Percentiles rank a stretch among this genome's conserved stretches.
Conservation (phyloP, 169 alveolate genomes). For the Cryptosporidium sp. region DNA sequence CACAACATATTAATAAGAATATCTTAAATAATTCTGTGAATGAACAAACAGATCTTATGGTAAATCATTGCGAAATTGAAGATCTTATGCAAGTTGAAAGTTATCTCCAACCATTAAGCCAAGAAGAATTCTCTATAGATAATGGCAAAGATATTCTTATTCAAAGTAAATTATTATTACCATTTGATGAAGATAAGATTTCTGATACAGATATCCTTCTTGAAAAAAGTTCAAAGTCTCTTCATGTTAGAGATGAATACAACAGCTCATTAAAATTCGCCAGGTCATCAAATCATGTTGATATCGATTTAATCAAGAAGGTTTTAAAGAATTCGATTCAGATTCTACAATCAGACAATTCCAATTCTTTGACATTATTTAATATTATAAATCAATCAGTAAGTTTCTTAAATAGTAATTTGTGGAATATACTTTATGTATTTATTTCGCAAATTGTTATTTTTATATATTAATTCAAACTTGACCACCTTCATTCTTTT, state of each 20-base stretch:
- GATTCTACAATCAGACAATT: not conserved
- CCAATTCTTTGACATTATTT: not conserved
- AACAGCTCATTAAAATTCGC: not conserved
- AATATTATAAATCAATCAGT: constrained; percentile 25
- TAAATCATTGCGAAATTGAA: constrained; percentile 20
- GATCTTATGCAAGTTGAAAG: not conserved
- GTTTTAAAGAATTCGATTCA: constrained; percentile 24
- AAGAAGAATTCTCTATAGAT: not conserved
- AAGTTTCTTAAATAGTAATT: constrained; percentile 5
- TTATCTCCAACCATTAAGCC: not conserved
- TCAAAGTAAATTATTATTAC: not conserved
- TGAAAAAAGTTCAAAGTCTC: constrained; percentile 42
- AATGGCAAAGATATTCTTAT: not conserved
- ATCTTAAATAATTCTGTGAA: not conserved
- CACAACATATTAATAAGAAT: not conserved
- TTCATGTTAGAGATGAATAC: constrained; percentile 31
- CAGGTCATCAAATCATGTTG: constrained; percentile 28
- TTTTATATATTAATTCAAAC: not conserved
- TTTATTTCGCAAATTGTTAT: not conserved
- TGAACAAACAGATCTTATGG: constrained; percentile 18
- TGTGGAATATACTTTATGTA: not conserved
- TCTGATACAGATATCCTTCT: not conserved
- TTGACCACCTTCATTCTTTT: not conserved
- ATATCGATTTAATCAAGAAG: constrained; percentile 16
- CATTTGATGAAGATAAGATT: not conserved